Evolutionary conservation across 768 basidiomycete species (phyloP), one percentile per base, ranked within the genome.

Genomic region (Psilocybe cubensis): DNA sequence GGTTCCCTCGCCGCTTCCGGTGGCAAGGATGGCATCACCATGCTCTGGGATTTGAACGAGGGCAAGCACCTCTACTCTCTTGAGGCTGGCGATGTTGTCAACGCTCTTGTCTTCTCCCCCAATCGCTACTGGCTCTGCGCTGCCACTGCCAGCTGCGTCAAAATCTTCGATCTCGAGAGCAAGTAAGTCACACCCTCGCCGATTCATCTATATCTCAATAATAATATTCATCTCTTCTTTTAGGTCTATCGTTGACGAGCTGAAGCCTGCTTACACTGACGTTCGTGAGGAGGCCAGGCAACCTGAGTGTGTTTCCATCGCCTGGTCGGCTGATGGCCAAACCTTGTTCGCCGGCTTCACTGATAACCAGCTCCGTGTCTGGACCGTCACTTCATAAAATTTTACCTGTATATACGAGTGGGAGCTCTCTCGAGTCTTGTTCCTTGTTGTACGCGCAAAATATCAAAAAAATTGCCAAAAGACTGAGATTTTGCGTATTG

Each of bases 101-200:
- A 99, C 73, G 95, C 97, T 59, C 91, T 99, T 65, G 97, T 98
- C 74, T 99, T 99, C 86, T 96, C 94, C 14, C 97, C 97, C 59
- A 99, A 99, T 85, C 90, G 96, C 57, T 99, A 99, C 91, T 99
- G 97, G 97, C 82, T 99, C 63, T 99, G 97, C 73, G 97, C 97
- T 67, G 97, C 97, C 63, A 98, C 97, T 62, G 86, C 93, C 62
- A 93, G 89, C 74, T 94, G 92, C 73, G 92, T 98, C 79, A 98
- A 98, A 82, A 98, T 99, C 77, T 99, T 98, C 72, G 97, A 99
- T 76, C 84, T 99, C 46, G 96, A 99, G 88, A 93, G 91, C 89
- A 98, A 98, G 94, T 94, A 66, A 71, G 93, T 88, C n/a, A 46
- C 35, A 38, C 4, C n/a, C 35, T 38, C 7, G 12, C 17, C 18